Base-by-base conservation (phyloP, 306 rosid species). In the Acmispon strigosus region DNA sequence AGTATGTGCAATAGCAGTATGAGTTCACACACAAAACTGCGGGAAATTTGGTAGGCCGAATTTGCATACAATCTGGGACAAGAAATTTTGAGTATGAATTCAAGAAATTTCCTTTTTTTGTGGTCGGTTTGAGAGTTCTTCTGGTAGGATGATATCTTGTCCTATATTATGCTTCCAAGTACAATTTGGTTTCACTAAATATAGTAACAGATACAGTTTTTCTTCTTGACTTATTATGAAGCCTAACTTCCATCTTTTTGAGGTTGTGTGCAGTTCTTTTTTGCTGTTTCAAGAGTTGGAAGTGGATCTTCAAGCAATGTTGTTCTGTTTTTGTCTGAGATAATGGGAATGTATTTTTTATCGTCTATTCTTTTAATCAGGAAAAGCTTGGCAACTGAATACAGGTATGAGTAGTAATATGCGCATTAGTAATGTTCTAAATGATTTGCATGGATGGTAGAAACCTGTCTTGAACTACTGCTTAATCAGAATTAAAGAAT, bases 241-340 rank as follows among this genome's bases (percentile, higher is more conserved):
- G 70, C 47, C 63, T 49, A 59, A 76, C 62, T 59, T 68, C 29
- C 24, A 10, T 16, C 8, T 41, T 43, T 68, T 37, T 39, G 75
- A 45, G 50, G 41, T 54, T 80, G 62, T 20, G 1, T 64, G 67
- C 80, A 94, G 99, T 94, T 94, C 95, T 94, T 94, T 86, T 94
- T 94, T 54, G 97, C 99, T 62, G 96, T 94, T 73, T 94, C 97
- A 70, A 85, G 99, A 82, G 97, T 89, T 71, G 97, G 99, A 72
- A 94, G 99, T 85, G 96, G 99, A 82, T 94, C 99, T 70, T 94
- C 99, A 41, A 94, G 99, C 89, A 94, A 94, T 49, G 97, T 94
- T 17, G 97, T 94, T 56, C 89, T 94, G 69, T 91, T 94, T 82
- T 86, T 94, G 56, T 91, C 97, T 1, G 99, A 91, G 85, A 91